These are phyloP conservation scores for Sporodiniella umbellata DNA, from an alignment of 371 early-diverging fungal species.

Conservation along the genomic window DNA sequence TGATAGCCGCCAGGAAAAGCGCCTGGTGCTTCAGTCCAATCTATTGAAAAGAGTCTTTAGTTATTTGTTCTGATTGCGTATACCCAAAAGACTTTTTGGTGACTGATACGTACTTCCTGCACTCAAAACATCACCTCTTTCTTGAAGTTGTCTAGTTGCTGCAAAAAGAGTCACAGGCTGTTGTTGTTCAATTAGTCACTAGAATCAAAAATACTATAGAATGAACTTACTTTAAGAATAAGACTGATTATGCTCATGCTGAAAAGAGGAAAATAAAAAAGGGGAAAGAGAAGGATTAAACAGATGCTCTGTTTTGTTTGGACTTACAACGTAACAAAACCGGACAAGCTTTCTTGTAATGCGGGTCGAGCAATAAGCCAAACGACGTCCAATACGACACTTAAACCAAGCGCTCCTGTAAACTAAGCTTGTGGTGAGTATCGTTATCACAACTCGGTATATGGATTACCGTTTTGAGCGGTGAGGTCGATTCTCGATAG, in stretches of 20 bases:
- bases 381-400: constrained; percentile 41
- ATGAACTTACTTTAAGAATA: constrained; percentile 36
- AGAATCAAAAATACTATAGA: not conserved
- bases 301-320: no score
- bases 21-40: constrained; percentile 48
- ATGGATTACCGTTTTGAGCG: constrained; percentile 39
- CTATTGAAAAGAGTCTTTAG: constrained; percentile 7
- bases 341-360: constrained; percentile 36
- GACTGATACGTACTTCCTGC: constrained; percentile 41
- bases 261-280: not conserved
- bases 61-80: no score
- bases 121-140: constrained; percentile 41
- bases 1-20: constrained; percentile 50
- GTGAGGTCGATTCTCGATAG: constrained; percentile 44
- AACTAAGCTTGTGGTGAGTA: constrained; percentile 22
- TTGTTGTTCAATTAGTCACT: not conserved
- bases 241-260: constrained; percentile 47
- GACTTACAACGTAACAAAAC: constrained; percentile 42
- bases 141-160: constrained; percentile 35
- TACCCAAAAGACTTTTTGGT: no score
- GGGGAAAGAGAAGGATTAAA: no score
- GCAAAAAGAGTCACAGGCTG: constrained; percentile 47
- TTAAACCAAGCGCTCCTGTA: constrained; percentile 35
- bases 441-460: no score
- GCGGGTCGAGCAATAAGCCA: constrained; percentile 41